Evolutionary conservation across 2,329 filamentous ascomycete genomes (phyloP), one percentile per base, ranked within the genome.

Genomic region (Epichloe gansuensis): DNA sequence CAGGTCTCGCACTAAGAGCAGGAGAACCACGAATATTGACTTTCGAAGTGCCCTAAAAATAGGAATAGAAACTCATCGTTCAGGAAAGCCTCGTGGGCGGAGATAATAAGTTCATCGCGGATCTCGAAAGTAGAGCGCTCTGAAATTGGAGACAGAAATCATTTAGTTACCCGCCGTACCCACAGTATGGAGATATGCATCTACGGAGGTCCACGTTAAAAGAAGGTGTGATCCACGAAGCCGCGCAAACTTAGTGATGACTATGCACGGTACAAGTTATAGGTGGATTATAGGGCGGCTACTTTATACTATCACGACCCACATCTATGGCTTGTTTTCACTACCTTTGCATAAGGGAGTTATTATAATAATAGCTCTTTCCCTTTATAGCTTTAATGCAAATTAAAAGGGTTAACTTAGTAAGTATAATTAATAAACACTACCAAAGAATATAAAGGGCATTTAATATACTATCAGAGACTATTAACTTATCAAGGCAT

Each of bases 171-270:
- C 17, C 21, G 17, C 11, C 25, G 17, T 43, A 43, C 21, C 21
- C 40, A 43, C n/a, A 43, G 17, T 17, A 25, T 13, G 23, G 41
- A 23, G 41, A 34, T 50, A 50, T 50, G 48, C 48, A 50, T 50
- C 12, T 50, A 50, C 15, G 13, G 38, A 50, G 39, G 31, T 31
- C 31, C 31, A 31, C 31, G 31, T 31, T 31, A 4, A 31, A 27
- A 11, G 17, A 21, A 21, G 23, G 23, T 23, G 23, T 23, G 23
- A 23, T 23, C 23, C 23, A 23, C 23, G 23, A 23, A 23, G 23
- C 23, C 23, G 23, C 23, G 23, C 23, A 23, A 23, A 23, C 23
- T 23, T 23, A 23, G 23, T 23, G 23, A 23, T 1, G 23, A 23
- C 23, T 23, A 23, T 23, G 23, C 23, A 23, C 3, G 3, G 23